phyloP scores from a whole-genome alignment of 345 rosid species.

The Brassica nigra region DNA sequence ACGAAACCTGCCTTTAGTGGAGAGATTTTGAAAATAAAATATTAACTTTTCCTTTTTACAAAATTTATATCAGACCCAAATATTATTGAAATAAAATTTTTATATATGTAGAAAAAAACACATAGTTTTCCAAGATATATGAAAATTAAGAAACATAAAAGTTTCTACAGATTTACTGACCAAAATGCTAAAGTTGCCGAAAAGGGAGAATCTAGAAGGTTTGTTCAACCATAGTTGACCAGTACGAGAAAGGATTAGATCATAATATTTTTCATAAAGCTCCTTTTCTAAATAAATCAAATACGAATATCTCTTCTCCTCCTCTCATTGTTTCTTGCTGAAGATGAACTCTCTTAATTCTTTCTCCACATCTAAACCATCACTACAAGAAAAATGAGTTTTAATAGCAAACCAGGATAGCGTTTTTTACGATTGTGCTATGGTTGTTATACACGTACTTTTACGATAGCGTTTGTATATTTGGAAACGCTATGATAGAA shows the following conservation, averaged over 20 bases:
- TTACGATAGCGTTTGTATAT: too few species aligned
- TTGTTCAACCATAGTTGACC: slow-evolving; percentile 37
- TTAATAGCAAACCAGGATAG: too few species aligned
- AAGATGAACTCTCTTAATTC: slow-evolving; percentile 7
- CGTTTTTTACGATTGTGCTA: too few species aligned
- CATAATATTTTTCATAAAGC: background rate
- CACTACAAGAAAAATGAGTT: too few species aligned
- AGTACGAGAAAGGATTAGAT: slow-evolving; percentile 2
- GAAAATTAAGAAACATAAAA: background rate
- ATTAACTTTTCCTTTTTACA: too few species aligned
- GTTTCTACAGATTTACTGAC: background rate
- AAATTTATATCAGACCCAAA: too few species aligned
- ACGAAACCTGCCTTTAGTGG: too few species aligned
- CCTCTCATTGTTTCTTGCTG: slow-evolving; percentile 25
- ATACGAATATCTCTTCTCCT: background rate
- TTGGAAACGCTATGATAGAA: too few species aligned
- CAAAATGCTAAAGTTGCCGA: background rate
- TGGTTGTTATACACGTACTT: too few species aligned
- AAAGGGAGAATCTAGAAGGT: slow-evolving; percentile 24
- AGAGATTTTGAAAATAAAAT: too few species aligned
- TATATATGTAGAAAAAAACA: background rate
- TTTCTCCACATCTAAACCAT: background rate
- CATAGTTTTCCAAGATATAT: background rate
- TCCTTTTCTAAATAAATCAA: background rate
- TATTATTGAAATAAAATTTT: background rate